Conservation (phyloP, 305 asterid species). For the Solanum hybrid region DNA sequence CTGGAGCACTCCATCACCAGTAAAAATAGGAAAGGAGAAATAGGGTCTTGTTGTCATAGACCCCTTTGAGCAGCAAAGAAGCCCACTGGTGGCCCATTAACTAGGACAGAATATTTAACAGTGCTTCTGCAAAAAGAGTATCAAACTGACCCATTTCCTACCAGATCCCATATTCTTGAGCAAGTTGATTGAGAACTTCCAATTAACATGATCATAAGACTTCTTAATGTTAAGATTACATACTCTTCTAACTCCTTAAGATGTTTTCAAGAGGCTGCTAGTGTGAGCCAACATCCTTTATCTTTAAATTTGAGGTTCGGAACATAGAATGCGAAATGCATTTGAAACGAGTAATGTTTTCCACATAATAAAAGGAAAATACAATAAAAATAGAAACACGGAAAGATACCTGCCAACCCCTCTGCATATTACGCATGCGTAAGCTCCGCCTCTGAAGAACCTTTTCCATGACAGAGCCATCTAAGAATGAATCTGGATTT, state of each 20-base stretch:
- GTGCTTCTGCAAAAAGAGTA: background rate
- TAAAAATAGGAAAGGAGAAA: background rate
- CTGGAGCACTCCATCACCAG: background rate
- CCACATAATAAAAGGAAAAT: background rate
- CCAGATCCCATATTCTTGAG: background rate
- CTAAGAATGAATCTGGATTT: slow-evolving; percentile 55
- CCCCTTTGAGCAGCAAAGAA: background rate
- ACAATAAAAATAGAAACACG: background rate
- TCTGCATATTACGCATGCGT: slow-evolving; percentile 95
- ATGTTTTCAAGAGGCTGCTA: background rate
- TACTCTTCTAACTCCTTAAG: background rate
- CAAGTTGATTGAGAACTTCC: background rate
- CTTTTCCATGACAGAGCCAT: slow-evolving; percentile 91
- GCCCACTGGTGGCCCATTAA: background rate
- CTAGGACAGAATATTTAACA: background rate
- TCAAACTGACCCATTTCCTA: background rate
- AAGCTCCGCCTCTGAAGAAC: slow-evolving; percentile 92
- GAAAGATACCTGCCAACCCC: slow-evolving; percentile 80
- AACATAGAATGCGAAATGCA: background rate
- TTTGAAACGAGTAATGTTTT: background rate
- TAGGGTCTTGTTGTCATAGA: background rate
- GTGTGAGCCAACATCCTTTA: background rate
- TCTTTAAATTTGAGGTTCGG: background rate
- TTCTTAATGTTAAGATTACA: background rate
- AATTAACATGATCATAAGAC: background rate